A percentile compares a stretch with the other conserved stretches of the same genome.
Conservation (phyloP, 2,329 filamentous ascomycete species). For the Cyphellophora attinorum region DNA sequence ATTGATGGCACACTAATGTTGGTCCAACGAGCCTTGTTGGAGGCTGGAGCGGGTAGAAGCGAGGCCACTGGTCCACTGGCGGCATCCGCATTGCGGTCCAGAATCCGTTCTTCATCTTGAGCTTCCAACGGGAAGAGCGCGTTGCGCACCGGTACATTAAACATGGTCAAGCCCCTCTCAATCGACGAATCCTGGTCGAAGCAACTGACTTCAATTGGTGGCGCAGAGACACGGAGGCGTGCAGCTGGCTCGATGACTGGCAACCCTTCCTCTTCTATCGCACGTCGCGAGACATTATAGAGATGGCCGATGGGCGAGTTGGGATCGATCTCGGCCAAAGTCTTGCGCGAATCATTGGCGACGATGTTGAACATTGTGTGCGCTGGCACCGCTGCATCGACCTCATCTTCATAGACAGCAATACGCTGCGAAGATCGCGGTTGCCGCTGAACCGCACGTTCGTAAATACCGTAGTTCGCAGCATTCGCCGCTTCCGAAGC, state of each 20-base stretch:
- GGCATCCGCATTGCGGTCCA: slow-evolving; percentile 62
- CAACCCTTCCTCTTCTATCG: slow-evolving; percentile 62
- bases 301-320: slow-evolving; percentile 66
- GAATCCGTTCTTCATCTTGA: slow-evolving; percentile 60
- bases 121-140: slow-evolving; percentile 54
- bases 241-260: slow-evolving; percentile 72
- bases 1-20: slow-evolving; percentile 92
- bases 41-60: slow-evolving; percentile 68
- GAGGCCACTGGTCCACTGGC: slow-evolving; percentile 53
- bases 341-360: slow-evolving; percentile 55
- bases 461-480: slow-evolving; percentile 61
- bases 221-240: slow-evolving; percentile 68
- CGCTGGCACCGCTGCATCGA: slow-evolving; percentile 54
- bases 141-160: slow-evolving; percentile 68
- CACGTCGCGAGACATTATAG: slow-evolving; percentile 64
- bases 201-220: slow-evolving; percentile 73
- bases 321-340: slow-evolving; percentile 58
- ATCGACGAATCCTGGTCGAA: slow-evolving; percentile 54
- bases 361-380: slow-evolving; percentile 77
- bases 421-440: slow-evolving; percentile 33
- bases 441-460: slow-evolving; percentile 57
- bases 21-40: slow-evolving; percentile 74
- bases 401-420: slow-evolving; percentile 51
- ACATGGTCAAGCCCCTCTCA: slow-evolving; percentile 66
- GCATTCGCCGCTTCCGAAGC: slow-evolving; percentile 61